phyloP scores from a whole-genome alignment of 2,329 filamentous ascomycete species.

The Ophiostoma himal-ulmi region DNA sequence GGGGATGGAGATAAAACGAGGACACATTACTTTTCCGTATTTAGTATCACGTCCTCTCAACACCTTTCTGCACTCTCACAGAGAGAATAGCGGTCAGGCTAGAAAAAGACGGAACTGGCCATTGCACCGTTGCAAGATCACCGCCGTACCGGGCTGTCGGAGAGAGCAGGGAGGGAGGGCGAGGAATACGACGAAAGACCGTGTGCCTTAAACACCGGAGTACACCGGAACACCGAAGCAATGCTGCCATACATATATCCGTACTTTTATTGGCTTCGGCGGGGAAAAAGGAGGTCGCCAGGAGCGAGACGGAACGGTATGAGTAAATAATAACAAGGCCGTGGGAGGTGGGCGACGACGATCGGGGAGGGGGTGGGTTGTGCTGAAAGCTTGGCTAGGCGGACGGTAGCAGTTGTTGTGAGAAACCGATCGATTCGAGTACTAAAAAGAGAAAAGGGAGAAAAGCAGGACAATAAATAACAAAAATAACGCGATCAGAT shows the following conservation, averaged over 20 bases:
- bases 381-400: background rate
- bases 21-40: conserved; percentile 19
- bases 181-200: background rate
- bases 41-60: background rate
- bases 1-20: background rate
- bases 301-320: background rate
- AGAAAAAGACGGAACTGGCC: background rate
- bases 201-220: background rate
- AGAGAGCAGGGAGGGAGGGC: background rate
- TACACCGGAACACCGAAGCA: background rate
- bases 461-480: conserved; percentile 10
- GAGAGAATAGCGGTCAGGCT: background rate
- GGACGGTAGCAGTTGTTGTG: conserved; percentile 12
- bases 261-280: background rate
- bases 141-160: conserved; percentile 9
- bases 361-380: background rate
- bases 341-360: background rate
- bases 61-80: background rate
- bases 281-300: no score
- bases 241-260: background rate
- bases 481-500: background rate
- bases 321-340: background rate
- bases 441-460: conserved; percentile 23
- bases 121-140: conserved; percentile 12
- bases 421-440: conserved; percentile 23